Evolutionary conservation across 768 basidiomycete species (phyloP).

Genomic region (Gelatoporia subvermispora): DNA sequence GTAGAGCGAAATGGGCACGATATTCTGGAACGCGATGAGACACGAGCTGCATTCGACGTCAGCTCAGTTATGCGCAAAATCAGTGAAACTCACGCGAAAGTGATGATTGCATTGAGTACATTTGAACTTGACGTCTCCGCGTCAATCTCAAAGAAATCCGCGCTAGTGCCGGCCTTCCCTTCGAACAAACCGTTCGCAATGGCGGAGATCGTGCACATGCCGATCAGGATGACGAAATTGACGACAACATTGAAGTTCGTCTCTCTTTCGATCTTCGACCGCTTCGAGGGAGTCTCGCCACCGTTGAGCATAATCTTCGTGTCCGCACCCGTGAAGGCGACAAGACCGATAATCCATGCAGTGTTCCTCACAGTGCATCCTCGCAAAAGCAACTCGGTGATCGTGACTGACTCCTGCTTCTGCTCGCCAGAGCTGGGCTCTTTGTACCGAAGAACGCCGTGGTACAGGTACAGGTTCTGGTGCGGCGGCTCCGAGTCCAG

Average conservation of each 20-base stretch:
- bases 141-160: slow-evolving; percentile 64
- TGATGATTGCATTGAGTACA: slow-evolving; percentile 76
- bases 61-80: slow-evolving; percentile 1
- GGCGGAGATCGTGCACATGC: slow-evolving; percentile 74
- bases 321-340: slow-evolving; percentile 89
- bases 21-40: slow-evolving; percentile 96
- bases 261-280: slow-evolving; percentile 96
- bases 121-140: slow-evolving; percentile 56
- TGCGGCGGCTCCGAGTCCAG: slow-evolving; percentile 93
- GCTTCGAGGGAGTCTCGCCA: slow-evolving; percentile 92
- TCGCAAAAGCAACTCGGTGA: slow-evolving; percentile 90
- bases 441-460: slow-evolving; percentile 75
- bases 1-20: slow-evolving; percentile 92
- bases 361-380: slow-evolving; percentile 91
- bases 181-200: slow-evolving; percentile 75
- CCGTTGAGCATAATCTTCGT: slow-evolving; percentile 92
- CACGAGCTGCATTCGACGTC: slow-evolving; percentile 54
- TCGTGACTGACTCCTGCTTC: slow-evolving; percentile 69
- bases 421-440: slow-evolving; percentile 45
- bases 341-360: slow-evolving; percentile 88
- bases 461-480: slow-evolving; percentile 89
- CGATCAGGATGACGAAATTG: slow-evolving; percentile 76
- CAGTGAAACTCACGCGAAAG: slow-evolving; percentile 70
- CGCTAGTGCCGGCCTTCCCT: slow-evolving; percentile 54
- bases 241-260: slow-evolving; percentile 97